Evolutionary conservation across 2,329 filamentous ascomycete species (phyloP).

Genomic region (Ophiocordyceps robertsii): DNA sequence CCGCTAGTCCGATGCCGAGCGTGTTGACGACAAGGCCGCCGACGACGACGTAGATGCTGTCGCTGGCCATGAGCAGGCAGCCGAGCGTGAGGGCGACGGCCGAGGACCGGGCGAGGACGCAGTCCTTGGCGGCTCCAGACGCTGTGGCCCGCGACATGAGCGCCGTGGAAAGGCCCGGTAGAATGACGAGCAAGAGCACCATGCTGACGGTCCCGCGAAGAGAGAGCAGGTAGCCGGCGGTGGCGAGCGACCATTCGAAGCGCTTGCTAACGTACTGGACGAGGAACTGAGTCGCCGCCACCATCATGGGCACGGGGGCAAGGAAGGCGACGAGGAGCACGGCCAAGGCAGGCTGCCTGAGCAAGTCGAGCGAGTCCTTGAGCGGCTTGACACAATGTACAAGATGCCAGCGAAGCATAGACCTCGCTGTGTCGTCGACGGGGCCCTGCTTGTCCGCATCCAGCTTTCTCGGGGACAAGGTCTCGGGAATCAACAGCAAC

Average conservation of each 20-base stretch:
- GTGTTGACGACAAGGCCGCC: constrained; percentile 10
- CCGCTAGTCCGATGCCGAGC: constrained; percentile 7
- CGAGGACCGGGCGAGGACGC: constrained; percentile 11
- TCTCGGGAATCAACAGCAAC: constrained; percentile 4
- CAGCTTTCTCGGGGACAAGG: background rate
- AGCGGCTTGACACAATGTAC: background rate
- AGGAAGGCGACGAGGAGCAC: constrained; percentile 6
- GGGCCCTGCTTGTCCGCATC: background rate
- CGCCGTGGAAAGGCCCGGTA: constrained; percentile 7
- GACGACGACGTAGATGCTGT: constrained; percentile 7
- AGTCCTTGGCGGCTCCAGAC: constrained; percentile 3
- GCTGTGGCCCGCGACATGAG: background rate
- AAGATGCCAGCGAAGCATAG: background rate
- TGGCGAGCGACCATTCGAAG: constrained; percentile 10
- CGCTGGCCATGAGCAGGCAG: constrained; percentile 8
- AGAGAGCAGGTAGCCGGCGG: constrained; percentile 10
- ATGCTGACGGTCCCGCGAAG: constrained; percentile 10
- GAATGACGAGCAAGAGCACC: constrained; percentile 3
- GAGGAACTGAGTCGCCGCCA: constrained; percentile 7
- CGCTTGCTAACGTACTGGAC: constrained; percentile 13
- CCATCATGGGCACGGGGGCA: constrained; percentile 5
- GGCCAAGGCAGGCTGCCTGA: constrained; percentile 1
- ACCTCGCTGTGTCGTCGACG: background rate
- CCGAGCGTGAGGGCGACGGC: constrained; percentile 8
- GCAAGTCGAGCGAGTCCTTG: constrained; percentile 1